Percentiles rank a stretch among this genome's conserved stretches.
phyloP scores from a whole-genome alignment of 441 rosid species.

The Pelargonium fulgidum region DNA sequence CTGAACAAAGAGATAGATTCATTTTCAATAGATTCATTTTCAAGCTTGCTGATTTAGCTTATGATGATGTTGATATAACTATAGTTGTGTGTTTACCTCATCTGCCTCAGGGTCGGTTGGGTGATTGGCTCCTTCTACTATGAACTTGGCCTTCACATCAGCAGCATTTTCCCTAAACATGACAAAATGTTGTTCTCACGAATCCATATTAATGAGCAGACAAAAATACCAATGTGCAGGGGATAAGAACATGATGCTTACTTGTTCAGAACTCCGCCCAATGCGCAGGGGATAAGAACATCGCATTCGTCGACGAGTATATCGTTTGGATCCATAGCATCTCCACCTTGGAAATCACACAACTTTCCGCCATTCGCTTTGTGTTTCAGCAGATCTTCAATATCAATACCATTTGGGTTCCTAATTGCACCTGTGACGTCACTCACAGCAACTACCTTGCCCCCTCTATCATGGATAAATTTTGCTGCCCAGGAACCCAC shows the following conservation, averaged over 20 bases:
- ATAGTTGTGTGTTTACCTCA: neutral
- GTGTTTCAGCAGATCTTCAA: slow-evolving; percentile 48
- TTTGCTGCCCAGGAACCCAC: slow-evolving; percentile 91
- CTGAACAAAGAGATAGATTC: neutral
- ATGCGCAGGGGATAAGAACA: slow-evolving; percentile 89
- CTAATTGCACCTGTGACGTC: slow-evolving; percentile 81
- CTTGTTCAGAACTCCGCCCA: slow-evolving; percentile 92
- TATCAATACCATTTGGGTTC: slow-evolving; percentile 67
- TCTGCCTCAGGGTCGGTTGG: slow-evolving; percentile 16
- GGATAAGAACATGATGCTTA: slow-evolving; percentile 13
- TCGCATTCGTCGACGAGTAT: slow-evolving; percentile 77
- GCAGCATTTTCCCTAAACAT: slow-evolving; percentile 6
- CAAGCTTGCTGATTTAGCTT: neutral
- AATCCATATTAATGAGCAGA: too few relatives aligned
- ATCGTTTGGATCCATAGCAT: slow-evolving; percentile 53
- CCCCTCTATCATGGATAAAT: slow-evolving; percentile 79
- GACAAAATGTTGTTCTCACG: too few relatives aligned
- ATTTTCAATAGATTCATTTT: too few relatives aligned
- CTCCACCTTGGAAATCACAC: slow-evolving; percentile 61
- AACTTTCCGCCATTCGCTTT: slow-evolving; percentile 53
- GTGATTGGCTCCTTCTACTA: slow-evolving; percentile 12
- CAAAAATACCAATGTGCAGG: too few relatives aligned
- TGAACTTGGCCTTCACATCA: slow-evolving; percentile 16
- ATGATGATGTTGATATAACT: too few relatives aligned
- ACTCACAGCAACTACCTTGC: slow-evolving; percentile 81